Evolutionary conservation across 2,329 filamentous ascomycete species (phyloP).

Genomic region (Thelonectria rubi): DNA sequence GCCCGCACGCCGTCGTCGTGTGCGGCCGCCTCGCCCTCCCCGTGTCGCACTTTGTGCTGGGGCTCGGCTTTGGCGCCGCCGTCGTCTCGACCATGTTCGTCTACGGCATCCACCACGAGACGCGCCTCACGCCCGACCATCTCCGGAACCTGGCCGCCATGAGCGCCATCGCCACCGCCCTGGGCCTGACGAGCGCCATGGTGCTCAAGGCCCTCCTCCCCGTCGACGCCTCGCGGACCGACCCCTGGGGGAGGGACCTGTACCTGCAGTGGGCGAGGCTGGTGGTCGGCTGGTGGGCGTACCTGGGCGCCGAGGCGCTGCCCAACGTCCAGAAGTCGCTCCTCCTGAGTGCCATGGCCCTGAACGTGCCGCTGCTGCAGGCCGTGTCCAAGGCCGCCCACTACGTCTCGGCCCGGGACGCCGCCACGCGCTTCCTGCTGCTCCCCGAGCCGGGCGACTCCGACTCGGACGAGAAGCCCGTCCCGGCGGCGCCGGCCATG

Average conservation of each 20-base stretch:
- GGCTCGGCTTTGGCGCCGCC: constrained; percentile 22
- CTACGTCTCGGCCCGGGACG: constrained; percentile 30
- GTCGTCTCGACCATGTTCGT: constrained; percentile 31
- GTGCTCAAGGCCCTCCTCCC: constrained; percentile 14
- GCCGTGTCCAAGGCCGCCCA: constrained; percentile 30
- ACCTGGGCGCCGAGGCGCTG: background rate
- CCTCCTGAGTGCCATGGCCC: constrained; percentile 27
- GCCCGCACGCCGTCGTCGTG: constrained; percentile 23
- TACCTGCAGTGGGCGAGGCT: constrained; percentile 31
- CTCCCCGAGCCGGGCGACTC: background rate
- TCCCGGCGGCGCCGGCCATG: constrained; percentile 16
- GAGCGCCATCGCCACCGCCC: constrained; percentile 22
- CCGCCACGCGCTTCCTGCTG: constrained; percentile 6
- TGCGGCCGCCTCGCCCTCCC: constrained; percentile 23
- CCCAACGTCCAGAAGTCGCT: background rate
- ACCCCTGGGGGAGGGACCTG: constrained; percentile 34
- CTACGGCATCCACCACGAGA: constrained; percentile 32
- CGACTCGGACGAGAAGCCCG: constrained; percentile 15
- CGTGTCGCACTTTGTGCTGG: constrained; percentile 32
- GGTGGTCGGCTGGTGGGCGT: constrained; percentile 10
- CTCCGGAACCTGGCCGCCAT: constrained; percentile 20
- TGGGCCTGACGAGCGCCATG: constrained; percentile 32
- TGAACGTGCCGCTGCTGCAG: constrained; percentile 34
- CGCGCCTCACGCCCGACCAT: constrained; percentile 16
- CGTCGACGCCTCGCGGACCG: constrained; percentile 7